Evolutionary conservation across 495 filamentous ascomycete species (phyloP).

Genomic region (Beverwykella pulmonaria): DNA sequence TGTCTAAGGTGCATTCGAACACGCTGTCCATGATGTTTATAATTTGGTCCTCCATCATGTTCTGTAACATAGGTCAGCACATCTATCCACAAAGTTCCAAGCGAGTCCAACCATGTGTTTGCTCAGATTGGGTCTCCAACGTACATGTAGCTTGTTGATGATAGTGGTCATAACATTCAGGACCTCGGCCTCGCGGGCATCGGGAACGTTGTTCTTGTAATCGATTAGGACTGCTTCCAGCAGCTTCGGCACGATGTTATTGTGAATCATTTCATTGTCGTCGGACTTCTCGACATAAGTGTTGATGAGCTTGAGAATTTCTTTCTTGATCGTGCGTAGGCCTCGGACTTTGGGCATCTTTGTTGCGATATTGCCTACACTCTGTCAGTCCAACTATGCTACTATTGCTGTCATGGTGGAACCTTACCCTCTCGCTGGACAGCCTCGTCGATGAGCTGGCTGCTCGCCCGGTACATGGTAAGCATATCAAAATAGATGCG

Average conservation of each 20-base stretch:
- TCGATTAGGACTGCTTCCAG: constrained; percentile 92
- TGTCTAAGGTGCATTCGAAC: constrained; percentile 96
- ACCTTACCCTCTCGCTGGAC: constrained; percentile 79
- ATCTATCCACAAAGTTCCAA: background rate
- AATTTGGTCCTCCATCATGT: constrained; percentile 96
- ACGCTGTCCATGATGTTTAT: constrained; percentile 97
- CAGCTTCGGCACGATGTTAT: constrained; percentile 94
- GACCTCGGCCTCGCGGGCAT: constrained; percentile 94
- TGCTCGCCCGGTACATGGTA: constrained; percentile 97
- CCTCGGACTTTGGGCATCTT: constrained; percentile 96
- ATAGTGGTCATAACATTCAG: constrained; percentile 97
- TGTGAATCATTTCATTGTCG: constrained; percentile 87
- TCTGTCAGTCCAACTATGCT: background rate
- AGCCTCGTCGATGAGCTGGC: constrained; percentile 88
- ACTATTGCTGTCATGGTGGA: background rate
- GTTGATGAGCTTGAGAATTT: constrained; percentile 97
- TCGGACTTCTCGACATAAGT: constrained; percentile 97
- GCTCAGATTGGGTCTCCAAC: constrained; percentile 56
- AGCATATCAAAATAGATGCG: constrained; percentile 98
- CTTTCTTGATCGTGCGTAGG: constrained; percentile 97
- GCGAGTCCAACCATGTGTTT: constrained; percentile 47
- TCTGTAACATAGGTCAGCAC: constrained; percentile 56
- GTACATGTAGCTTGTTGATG: constrained; percentile 91
- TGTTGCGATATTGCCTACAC: constrained; percentile 81
- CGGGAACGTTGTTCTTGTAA: constrained; percentile 95